Evolutionary conservation across 495 filamentous ascomycete species (phyloP).

Genomic region (Friedmanniomyces endolithicus): DNA sequence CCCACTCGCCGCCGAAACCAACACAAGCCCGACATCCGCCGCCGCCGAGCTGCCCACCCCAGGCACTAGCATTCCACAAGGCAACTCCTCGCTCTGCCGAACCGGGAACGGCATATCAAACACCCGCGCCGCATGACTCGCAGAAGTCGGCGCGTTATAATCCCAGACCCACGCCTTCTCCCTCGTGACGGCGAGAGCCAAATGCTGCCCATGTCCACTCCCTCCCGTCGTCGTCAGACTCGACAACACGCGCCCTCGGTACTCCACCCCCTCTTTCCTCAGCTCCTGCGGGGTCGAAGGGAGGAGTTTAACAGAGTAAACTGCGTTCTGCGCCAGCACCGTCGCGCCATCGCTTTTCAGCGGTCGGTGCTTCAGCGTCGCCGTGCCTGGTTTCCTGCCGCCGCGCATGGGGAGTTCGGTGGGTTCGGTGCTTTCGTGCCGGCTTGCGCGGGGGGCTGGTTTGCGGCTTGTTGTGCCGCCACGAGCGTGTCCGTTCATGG

Average conservation of each 20-base stretch:
- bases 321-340: constrained; percentile 65
- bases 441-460: too few species aligned
- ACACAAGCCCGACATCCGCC: constrained; percentile 69
- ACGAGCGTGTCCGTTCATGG: constrained; percentile 24
- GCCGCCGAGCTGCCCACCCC: constrained; percentile 56
- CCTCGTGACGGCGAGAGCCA: constrained; percentile 68
- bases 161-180: constrained; percentile 79
- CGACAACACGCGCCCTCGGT: constrained; percentile 8
- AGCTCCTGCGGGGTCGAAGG: constrained; percentile 38
- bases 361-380: constrained; percentile 17
- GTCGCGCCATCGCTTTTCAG: constrained; percentile 26
- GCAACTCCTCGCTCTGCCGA: constrained; percentile 52
- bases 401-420: constrained; percentile 27
- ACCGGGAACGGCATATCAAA: constrained; percentile 66
- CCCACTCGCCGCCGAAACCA: constrained; percentile 70
- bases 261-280: constrained; percentile 5
- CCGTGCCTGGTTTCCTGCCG: constrained; percentile 16
- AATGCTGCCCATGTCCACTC: constrained; percentile 22
- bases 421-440: background rate
- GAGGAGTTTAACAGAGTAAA: constrained; percentile 74
- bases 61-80: constrained; percentile 67
- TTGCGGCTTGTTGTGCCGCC: too few species aligned
- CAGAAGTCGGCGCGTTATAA: constrained; percentile 45
- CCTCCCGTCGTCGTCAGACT: background rate
- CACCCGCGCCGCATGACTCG: constrained; percentile 42